These are phyloP conservation scores for Thozetella sp. DNA, from an alignment of 495 filamentous ascomycete species.

Conservation along the genomic window DNA sequence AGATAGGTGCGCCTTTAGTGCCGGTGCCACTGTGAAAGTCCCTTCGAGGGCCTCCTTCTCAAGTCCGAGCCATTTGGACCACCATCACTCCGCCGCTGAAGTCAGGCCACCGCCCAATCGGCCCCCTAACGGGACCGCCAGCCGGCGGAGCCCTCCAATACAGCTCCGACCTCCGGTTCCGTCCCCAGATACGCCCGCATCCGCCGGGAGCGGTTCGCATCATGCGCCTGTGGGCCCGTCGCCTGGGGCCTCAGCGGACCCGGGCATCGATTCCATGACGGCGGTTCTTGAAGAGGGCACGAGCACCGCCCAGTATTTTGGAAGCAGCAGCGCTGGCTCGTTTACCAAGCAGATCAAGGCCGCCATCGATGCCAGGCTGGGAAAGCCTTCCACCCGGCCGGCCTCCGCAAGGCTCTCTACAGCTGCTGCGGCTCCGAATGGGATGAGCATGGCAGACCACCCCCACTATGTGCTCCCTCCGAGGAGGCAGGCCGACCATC, in stretches of 20 bases:
- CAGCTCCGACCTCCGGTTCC: background rate
- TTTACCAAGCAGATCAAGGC: background rate
- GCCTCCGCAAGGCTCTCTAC: background rate
- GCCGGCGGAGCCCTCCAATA: background rate
- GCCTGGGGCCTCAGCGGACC: background rate
- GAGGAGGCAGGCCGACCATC: background rate
- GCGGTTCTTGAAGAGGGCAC: background rate
- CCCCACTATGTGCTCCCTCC: background rate
- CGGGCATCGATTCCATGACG: background rate
- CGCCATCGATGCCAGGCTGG: background rate
- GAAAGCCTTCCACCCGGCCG: background rate
- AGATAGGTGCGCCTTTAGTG: background rate
- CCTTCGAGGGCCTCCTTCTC: background rate
- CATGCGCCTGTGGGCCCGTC: background rate
- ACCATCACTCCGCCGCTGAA: too few species aligned
- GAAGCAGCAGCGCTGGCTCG: slow-evolving; percentile 1
- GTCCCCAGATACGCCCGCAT: background rate
- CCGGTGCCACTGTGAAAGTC: background rate
- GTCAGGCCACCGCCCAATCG: too few species aligned
- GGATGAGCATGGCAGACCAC: background rate
- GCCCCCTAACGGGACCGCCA: background rate
- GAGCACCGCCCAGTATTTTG: background rate
- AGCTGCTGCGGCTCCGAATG: background rate
- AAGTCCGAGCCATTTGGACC: background rate
- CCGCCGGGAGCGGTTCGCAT: background rate